Evolutionary conservation across 176 grass and related monocot species (phyloP), one percentile per base, ranked within the genome.

Genomic region (Juncus effusus): DNA sequence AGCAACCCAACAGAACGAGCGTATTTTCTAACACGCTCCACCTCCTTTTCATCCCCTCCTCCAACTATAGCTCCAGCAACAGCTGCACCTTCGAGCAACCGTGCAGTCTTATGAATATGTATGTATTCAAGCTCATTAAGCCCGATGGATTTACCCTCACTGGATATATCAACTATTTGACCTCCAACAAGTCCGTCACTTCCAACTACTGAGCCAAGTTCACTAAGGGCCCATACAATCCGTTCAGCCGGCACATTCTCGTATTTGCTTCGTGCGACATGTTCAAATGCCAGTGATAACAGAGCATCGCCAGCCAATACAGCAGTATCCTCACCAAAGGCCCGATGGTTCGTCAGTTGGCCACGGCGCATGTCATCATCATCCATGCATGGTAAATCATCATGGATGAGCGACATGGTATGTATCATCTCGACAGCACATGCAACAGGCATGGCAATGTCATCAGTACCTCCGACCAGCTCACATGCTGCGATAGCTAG

Each of bases 301-400:
- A 88, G 76, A 5, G 85, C 77, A 77, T 77, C 80, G 3, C 85
- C 85, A 0, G 85, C 62, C 3, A 88, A 66, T 35, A 88, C 45
- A 38, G 80, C 77, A 39, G 72, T 72, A 61, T 16, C 50, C 65
- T 74, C 62, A 35, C 80, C 85, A 69, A 74, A 88, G 3, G 55
- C 76, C 16, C 63, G 60, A 73, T 88, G 85, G 80, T 77, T 80
- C 4, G 77, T 39, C 2, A 73, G 50, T 0, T 59, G 51, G 0
- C 85, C 85, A 15, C 77, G 76, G 14, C 80, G 80, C 41, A 88
- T 75, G 50, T 36, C 7, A 74, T 77, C 85, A 79, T 88, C 51
- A 57, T 88, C 85, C 72, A 88, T 80, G 80, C 80, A 88, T 13
- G 85, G 85, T 51, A 88, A 75, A 63, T 88, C 85, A 56, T 88